A percentile compares a stretch with the other conserved stretches of the same genome.
Conservation (phyloP, 306 rosid genomes). For the Aeschynomene evenia region DNA sequence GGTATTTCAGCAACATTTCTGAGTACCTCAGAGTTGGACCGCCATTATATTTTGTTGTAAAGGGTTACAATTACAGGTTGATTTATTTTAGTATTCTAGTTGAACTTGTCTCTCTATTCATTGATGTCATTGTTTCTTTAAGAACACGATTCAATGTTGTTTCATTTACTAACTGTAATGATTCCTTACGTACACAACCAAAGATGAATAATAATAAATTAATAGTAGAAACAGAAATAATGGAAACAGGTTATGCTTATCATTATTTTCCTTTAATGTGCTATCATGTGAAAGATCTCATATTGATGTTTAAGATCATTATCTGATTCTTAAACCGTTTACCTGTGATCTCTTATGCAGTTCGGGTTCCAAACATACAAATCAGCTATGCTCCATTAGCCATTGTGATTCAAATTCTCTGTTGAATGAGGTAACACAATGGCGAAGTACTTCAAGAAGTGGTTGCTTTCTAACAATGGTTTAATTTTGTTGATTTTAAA, state of each 20-base stretch:
- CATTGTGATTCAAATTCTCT: conserved; percentile 88
- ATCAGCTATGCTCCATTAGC: conserved; percentile 95
- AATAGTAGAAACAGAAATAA: background rate
- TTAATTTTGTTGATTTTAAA: background rate
- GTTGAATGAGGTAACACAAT: conserved; percentile 78
- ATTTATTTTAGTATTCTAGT: conserved; percentile 34
- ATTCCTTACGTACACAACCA: background rate
- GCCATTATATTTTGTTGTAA: conserved; percentile 90
- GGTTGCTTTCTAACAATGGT: background rate
- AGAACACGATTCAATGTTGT: conserved; percentile 7
- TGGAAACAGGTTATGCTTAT: background rate
- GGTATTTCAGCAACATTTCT: conserved; percentile 68
- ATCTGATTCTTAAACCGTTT: conserved; percentile 26
- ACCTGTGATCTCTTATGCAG: conserved; percentile 45
- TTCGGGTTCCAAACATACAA: conserved; percentile 74
- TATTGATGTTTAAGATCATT: background rate
- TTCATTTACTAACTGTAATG: conserved; percentile 13
- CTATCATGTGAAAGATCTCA: conserved; percentile 17
- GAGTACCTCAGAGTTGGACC: conserved; percentile 95
- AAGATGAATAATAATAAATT: background rate
- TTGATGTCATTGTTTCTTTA: conserved; percentile 14
- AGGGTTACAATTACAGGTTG: conserved; percentile 88
- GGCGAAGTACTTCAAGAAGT: conserved; percentile 14
- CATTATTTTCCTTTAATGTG: background rate
- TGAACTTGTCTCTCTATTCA: conserved; percentile 2